Base-by-base conservation (phyloP, 257 asterid genomes). In the Lithospermum erythrorhizon region DNA sequence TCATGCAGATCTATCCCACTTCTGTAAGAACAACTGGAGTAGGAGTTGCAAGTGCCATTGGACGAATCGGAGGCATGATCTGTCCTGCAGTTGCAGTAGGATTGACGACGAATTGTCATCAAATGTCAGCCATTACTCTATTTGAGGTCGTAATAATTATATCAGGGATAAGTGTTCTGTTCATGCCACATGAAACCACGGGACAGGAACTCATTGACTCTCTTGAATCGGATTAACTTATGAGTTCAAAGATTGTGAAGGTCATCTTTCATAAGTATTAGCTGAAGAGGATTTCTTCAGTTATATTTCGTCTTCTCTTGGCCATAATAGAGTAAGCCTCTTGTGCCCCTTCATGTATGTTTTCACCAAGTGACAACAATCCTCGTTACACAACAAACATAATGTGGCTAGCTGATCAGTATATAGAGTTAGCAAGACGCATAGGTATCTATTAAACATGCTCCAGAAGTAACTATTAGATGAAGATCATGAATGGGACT, bases 61-160 rank as follows among this genome's bases (percentile, higher is more conserved):
- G 81, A 24, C 69, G 78, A 69, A 54, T 72, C 27, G 81, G 75
- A 2, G 81, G 81, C 15, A 72, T 72, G 78, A 55, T 72, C 41
- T 76, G 81, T 56, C 81, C 81, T 21, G 41, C 70, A 51, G 78
- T 76, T 6, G 78, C 81, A 18, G 78, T 76, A 21, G 75, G 72
- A 37, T 57, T 76, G 57, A 77, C 72, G 24, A 59, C 65, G 30
- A 73, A 72, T 54, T 76, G 81, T 67, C 81, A 72, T 65, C 75
- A 62, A 60, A 72, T 70, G 45, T 56, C 59, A 29, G 75, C 81
- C 10, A 64, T 69, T 6, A 57, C 61, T 10, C 22, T 76, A 53
- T 76, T 76, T n/a, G 78, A 65, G 16, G 15, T 69, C 37, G 62
- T 69, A 23, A 61, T 72, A 16, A n/a, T 72, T 62, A 7, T 76